Conservation (phyloP, 192 early-diverging fungal genomes). For the Bifiguratus adelaidae region DNA sequence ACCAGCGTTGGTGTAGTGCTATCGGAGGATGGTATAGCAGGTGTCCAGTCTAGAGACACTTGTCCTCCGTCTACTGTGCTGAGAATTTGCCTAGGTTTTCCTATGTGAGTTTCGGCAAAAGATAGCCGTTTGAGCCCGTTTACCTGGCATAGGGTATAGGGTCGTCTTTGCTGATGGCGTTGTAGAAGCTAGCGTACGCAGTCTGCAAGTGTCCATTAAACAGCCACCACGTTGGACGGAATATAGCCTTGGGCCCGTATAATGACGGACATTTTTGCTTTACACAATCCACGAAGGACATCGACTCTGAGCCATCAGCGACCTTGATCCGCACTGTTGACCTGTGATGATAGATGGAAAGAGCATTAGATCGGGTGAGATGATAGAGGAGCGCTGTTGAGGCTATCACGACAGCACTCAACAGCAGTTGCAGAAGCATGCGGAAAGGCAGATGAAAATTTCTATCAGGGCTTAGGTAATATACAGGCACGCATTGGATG, state of each 20-base stretch:
- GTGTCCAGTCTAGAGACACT: constrained; percentile 83
- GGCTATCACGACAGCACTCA: no score
- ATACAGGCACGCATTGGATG: no score
- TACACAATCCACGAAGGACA: constrained; percentile 19
- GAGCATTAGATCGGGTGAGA: no score
- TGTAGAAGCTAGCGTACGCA: constrained; percentile 40
- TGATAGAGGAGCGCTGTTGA: no score
- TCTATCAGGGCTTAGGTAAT: no score
- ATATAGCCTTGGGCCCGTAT: constrained; percentile 35
- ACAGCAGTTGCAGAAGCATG: no score
- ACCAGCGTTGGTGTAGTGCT: constrained; percentile 77
- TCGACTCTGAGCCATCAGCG: no score
- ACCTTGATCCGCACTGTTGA: no score
- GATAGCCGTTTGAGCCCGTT: no score
- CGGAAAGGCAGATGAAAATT: no score
- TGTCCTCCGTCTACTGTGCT: constrained; percentile 75
- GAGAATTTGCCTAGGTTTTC: constrained; percentile 39
- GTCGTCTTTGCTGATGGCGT: constrained; percentile 18
- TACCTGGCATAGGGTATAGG: constrained; percentile 57
- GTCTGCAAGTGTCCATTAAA: constrained; percentile 75
- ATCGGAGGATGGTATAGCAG: constrained; percentile 39
- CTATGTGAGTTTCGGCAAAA: no score
- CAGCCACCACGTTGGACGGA: constrained; percentile 63
- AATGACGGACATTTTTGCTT: constrained; percentile 40
- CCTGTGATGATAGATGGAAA: no score